Evolutionary conservation across 805 yeast genomes (phyloP), one percentile per base, ranked within the genome.

Genomic region (Sporopachydermia quercuum): DNA sequence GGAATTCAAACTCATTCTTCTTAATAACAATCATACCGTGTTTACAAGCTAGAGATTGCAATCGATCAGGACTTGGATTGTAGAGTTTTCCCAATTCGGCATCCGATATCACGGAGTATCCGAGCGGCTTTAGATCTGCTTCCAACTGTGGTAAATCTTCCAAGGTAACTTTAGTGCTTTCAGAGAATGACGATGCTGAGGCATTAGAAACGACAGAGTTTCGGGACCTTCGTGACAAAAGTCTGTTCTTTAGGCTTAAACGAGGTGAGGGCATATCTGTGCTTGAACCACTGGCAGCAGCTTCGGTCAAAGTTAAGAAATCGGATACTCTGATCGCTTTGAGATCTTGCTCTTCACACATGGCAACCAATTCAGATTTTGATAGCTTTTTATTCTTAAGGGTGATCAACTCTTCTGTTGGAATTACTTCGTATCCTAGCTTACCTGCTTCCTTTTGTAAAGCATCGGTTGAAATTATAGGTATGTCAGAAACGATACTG

Each of bases 251-350:
- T 8, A 23, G 30, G 30, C 30, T 23, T n/a, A 8, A n/a, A 8
- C 30, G 30, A 8, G 30, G 30, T 8, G 30, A 23, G 8, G 30
- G 30, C 8, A 23, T 23, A 23, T 8, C 40, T 8, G 42, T 39
- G 3, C 40, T 11, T 15, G 45, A 19, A 5, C 30, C 30, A 8
- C 13, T n/a, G 8, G 30, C 30, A 8, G 30, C 30, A 8, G 30
- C 30, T 23, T 8, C 38, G 18, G 19, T 23, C n/a, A 23, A 23
- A 23, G 30, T n/a, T n/a, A 23, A 8, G n/a, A 23, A 23, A 23
- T 23, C 30, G n/a, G 13, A 8, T n/a, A 23, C n/a, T n/a, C 30
- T 8, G n/a, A 23, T 23, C 8, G 30, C 30, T 23, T 23, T 23
- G 13, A 23, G 8, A 23, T 23, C 30, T n/a, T 23, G 30, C n/a